Evolutionary conservation across 2,329 filamentous ascomycete genomes (phyloP).

Genomic region (Lecanicillium sp.): DNA sequence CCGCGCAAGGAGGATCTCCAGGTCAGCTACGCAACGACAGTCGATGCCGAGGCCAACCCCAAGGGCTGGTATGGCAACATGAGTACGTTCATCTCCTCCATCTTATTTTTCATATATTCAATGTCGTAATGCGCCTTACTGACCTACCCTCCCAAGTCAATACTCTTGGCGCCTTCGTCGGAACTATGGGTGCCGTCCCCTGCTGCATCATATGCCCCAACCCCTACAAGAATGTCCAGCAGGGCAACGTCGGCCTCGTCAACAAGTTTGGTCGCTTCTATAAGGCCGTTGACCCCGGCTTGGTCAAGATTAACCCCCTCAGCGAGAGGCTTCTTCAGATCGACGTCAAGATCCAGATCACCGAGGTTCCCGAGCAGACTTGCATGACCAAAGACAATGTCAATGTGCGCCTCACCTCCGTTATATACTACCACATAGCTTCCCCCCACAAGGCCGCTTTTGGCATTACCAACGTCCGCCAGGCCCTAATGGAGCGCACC

Average conservation of each 20-base stretch:
- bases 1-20: slow-evolving; percentile 79
- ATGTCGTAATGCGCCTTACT: too few species aligned
- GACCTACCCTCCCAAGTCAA: too few species aligned
- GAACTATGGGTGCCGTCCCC: slow-evolving; percentile 76
- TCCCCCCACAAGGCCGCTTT: slow-evolving; percentile 95
- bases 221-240: slow-evolving; percentile 84
- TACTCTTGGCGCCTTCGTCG: slow-evolving; percentile 63
- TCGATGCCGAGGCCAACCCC: slow-evolving; percentile 56
- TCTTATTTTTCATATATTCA: too few species aligned
- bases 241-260: slow-evolving; percentile 91
- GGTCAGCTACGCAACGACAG: slow-evolving; percentile 62
- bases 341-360: slow-evolving; percentile 98
- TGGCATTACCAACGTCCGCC: slow-evolving; percentile 87
- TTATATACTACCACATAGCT: slow-evolving; percentile 98
- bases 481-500: slow-evolving; percentile 94
- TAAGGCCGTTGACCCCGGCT: slow-evolving; percentile 89
- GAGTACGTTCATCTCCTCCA: slow-evolving; percentile 47
- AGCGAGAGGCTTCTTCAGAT: slow-evolving; percentile 84
- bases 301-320: slow-evolving; percentile 95
- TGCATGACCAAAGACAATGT: slow-evolving; percentile 99
- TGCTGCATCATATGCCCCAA: slow-evolving; percentile 92
- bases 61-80: slow-evolving; percentile 87
- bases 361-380: slow-evolving; percentile 89
- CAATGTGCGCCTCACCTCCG: slow-evolving; percentile 83
- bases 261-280: slow-evolving; percentile 95